These are phyloP conservation scores for Coffea eugenioides DNA, from an alignment of 257 asterid genomes.

Conservation along the genomic window DNA sequence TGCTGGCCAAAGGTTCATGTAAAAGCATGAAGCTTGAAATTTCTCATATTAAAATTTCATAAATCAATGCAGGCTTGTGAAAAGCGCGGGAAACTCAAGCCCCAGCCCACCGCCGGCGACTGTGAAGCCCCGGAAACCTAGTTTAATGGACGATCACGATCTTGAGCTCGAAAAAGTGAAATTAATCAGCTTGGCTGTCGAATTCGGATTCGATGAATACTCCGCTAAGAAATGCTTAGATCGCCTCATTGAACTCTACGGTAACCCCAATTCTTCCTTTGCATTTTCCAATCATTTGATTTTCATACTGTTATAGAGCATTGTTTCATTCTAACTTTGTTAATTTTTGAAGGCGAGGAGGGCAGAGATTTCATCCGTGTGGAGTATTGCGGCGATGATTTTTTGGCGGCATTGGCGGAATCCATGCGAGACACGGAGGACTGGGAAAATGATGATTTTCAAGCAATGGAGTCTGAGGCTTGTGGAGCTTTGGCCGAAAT, in stretches of 20 bases:
- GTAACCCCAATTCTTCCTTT: conserved; percentile 30
- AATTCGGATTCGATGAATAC: conserved; percentile 74
- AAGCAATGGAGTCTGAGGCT: conserved; percentile 84
- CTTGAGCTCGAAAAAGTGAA: conserved; percentile 72
- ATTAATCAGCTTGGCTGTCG: conserved; percentile 78
- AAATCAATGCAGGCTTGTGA: background rate
- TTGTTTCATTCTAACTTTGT: no score
- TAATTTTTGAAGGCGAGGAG: conserved; percentile 59
- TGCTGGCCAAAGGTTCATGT: no score
- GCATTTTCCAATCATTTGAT: background rate
- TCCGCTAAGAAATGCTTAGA: conserved; percentile 62
- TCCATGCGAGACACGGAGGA: conserved; percentile 73
- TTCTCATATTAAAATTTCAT: no score
- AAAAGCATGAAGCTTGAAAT: background rate
- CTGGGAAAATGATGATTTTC: conserved; percentile 92
- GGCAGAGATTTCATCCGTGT: conserved; percentile 80
- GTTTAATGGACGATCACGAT: conserved; percentile 46
- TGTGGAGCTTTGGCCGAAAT: conserved; percentile 73
- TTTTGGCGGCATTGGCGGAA: conserved; percentile 84
- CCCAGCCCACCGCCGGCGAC: conserved; percentile 8
- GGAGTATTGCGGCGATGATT: conserved; percentile 92
- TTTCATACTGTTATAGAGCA: no score
- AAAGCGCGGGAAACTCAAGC: conserved; percentile 64
- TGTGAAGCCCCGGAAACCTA: conserved; percentile 13
- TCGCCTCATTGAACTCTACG: conserved; percentile 72